A percentile compares a stretch with the other conserved stretches of the same genome.
These are phyloP conservation scores for Samsoniella hepiali DNA, from an alignment of 2,329 filamentous ascomycete species.

Conservation along the genomic window DNA sequence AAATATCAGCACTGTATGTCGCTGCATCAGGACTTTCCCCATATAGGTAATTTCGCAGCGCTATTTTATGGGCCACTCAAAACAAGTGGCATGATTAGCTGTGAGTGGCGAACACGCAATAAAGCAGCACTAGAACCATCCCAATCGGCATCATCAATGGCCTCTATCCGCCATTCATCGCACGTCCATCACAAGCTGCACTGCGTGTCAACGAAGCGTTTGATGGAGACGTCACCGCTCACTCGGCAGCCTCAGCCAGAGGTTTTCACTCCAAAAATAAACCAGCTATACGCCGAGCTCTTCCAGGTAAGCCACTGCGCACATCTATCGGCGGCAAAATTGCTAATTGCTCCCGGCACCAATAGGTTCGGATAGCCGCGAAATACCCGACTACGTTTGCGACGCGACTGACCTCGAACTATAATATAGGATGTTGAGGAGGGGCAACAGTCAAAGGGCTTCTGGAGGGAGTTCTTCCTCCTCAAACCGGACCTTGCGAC, in stretches of 20 bases:
- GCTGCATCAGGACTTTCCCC: not conserved
- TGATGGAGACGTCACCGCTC: conserved; percentile 86
- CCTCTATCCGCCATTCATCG: not conserved
- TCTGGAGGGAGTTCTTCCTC: conserved; percentile 96
- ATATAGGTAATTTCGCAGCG: not conserved
- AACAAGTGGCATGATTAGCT: not conserved
- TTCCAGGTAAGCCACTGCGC: conserved; percentile 59
- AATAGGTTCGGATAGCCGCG: conserved; percentile 14
- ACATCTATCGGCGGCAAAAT: not conserved
- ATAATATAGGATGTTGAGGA: conserved; percentile 57
- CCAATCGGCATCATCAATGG: not conserved
- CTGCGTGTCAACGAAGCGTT: conserved; percentile 6
- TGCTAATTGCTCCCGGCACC: not conserved
- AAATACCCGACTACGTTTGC: conserved; percentile 21
- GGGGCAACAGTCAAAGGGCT: conserved; percentile 75
- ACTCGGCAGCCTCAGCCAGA: conserved; percentile 89
- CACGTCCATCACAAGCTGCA: conserved; percentile 5
- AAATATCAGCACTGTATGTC: not conserved
- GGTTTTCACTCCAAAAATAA: conserved; percentile 90
- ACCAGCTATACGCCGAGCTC: conserved; percentile 80
- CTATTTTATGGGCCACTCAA: not conserved
- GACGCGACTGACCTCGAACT: conserved; percentile 29
- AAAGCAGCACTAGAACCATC: conserved; percentile 6
- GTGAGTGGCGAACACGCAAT: no score
- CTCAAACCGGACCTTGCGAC: conserved; percentile 72